Conservation (phyloP, 768 basidiomycete genomes). For the Lentinula edodes region DNA sequence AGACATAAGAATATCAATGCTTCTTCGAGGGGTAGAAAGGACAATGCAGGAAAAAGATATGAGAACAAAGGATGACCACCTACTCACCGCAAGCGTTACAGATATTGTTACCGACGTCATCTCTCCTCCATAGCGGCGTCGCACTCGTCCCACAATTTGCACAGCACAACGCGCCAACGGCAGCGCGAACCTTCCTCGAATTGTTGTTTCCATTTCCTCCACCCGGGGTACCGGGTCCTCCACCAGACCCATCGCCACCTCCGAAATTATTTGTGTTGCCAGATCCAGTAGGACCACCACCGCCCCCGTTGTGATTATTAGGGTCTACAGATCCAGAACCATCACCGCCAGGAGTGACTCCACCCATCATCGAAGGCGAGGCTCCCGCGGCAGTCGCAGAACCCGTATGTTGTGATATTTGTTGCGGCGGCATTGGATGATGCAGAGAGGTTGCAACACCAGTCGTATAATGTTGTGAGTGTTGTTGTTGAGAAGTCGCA, state of each 20-base stretch:
- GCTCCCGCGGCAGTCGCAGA: background rate
- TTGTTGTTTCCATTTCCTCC: background rate
- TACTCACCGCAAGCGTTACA: slow-evolving; percentile 92
- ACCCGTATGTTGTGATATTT: slow-evolving; percentile 3
- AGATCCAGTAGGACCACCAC: background rate
- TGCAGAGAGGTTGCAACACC: slow-evolving; percentile 2
- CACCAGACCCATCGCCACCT: slow-evolving; percentile 9
- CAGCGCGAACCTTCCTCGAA: slow-evolving; percentile 12
- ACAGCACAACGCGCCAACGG: slow-evolving; percentile 75
- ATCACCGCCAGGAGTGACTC: background rate
- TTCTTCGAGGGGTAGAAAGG: background rate
- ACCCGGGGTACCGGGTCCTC: background rate
- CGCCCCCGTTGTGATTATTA: background rate
- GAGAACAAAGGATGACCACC: too few relatives aligned
- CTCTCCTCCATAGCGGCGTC: slow-evolving; percentile 86
- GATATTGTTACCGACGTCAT: slow-evolving; percentile 88
- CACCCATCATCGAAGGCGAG: slow-evolving; percentile 1
- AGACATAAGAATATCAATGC: background rate
- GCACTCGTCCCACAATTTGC: slow-evolving; percentile 87
- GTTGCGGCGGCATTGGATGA: slow-evolving; percentile 1
- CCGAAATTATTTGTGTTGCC: slow-evolving; percentile 4
- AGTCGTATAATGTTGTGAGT: slow-evolving; percentile 18
- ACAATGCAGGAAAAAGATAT: background rate
- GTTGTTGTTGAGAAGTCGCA: slow-evolving; percentile 8
- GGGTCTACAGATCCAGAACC: background rate